Evolutionary conservation across 202 grass and related monocot species (phyloP), one percentile per base, ranked within the genome.

Genomic region (Setaria italica): DNA sequence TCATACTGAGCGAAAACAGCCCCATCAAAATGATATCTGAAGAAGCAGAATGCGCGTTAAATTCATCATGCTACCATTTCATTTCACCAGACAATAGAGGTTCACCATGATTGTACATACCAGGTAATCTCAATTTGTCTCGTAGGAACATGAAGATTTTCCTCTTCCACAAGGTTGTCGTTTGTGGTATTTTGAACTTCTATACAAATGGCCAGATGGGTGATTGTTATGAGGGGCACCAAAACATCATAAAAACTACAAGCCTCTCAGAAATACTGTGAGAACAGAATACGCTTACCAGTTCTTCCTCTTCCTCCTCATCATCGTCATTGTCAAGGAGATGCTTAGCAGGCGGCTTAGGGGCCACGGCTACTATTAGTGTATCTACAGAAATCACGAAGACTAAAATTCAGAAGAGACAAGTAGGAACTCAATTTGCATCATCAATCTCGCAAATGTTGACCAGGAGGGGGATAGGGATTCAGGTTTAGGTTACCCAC

Each of bases 11-110:
- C 48, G 93, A 99, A 75, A 95, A 99, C n/a, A 99, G 82, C 42
- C 67, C 91, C 84, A 99, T 95, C 79, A 99, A 77, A 85, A 99
- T 11, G 57, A 99, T 90, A 88, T 92, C 93, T 95, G 88, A 75
- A 77, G 79, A 88, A 70, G 77, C 11, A 43, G 49, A 87, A 55
- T 72, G n/a, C 14, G 37, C 0, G 7, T 12, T 56, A 62, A 35
- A 70, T 64, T 82, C 57, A 72, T 82, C 41, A 63, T 13, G 50
- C 0, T 25, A 64, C 3, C 65, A 76, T 33, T 63, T 79, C 32
- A 53, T 77, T 77, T 82, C 39, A 66, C 21, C 33, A 62, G 4
- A 41, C 32, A 60, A 62, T 33, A 64, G 46, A 59, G 37, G 68
- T 8, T n/a, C 16, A 45, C 30, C 29, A 70, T 74, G 59, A 29